These are phyloP conservation scores for Aspergillus jensenii DNA, from an alignment of 2,329 filamentous ascomycete species.

Conservation along the genomic window DNA sequence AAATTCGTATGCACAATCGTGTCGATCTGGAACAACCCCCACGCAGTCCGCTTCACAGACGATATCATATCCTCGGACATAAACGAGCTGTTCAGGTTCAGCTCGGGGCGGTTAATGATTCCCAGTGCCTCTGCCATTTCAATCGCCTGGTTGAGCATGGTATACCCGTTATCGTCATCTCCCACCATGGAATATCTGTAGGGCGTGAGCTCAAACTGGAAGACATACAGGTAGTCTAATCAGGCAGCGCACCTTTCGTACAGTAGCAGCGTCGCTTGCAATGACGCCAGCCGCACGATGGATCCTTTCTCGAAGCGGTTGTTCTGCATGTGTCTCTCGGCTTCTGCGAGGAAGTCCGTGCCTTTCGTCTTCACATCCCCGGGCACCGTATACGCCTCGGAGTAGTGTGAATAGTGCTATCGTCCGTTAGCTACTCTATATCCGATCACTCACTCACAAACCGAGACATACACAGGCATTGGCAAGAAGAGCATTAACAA, in stretches of 20 bases:
- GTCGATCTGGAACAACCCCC: slow-evolving; percentile 29
- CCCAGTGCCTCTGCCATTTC: slow-evolving; percentile 25
- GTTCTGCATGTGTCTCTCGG: slow-evolving; percentile 19
- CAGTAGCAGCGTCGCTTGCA: slow-evolving; percentile 27
- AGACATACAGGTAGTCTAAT: background rate
- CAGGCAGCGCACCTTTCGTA: slow-evolving; percentile 22
- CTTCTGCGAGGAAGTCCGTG: slow-evolving; percentile 26
- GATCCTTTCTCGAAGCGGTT: slow-evolving; percentile 14
- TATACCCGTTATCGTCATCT: slow-evolving; percentile 27
- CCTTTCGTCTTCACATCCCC: slow-evolving; percentile 29
- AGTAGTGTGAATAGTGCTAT: slow-evolving; percentile 28
- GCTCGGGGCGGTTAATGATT: slow-evolving; percentile 19
- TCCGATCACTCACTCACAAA: background rate
- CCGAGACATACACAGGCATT: slow-evolving; percentile 27
- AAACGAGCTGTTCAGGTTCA: slow-evolving; percentile 12
- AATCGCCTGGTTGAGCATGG: slow-evolving; percentile 28
- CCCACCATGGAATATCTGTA: slow-evolving; percentile 28
- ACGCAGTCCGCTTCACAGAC: slow-evolving; percentile 24
- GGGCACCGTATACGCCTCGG: slow-evolving; percentile 26
- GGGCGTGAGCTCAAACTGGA: no score
- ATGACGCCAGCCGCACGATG: slow-evolving; percentile 17
- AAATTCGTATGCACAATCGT: slow-evolving; percentile 26
- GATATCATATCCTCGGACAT: slow-evolving; percentile 22
- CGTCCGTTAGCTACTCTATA: background rate
- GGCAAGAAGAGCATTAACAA: slow-evolving; percentile 84